A percentile compares a stretch with the other conserved stretches of the same genome.
phyloP scores from a whole-genome alignment of 257 asterid genomes.

The Nicotiana knightiana region DNA sequence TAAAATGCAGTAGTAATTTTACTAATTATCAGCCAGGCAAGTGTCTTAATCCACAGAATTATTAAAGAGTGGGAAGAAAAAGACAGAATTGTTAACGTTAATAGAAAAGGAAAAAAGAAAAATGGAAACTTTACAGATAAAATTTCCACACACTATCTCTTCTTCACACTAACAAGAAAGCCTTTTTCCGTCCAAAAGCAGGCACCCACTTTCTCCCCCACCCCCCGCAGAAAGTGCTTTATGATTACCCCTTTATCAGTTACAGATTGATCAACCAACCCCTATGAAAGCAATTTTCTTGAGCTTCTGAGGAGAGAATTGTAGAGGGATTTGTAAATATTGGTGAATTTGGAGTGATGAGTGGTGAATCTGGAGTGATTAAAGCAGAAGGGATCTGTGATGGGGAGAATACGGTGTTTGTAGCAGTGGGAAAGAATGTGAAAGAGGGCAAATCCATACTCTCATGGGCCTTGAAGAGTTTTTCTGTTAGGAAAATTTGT shows the following conservation, averaged over 20 bases:
- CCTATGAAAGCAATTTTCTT: background rate
- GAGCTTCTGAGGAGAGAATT: background rate
- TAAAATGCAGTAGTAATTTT: background rate
- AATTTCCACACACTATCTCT: background rate
- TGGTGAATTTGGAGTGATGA: conserved; percentile 21
- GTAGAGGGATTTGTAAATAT: background rate
- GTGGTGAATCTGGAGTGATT: conserved; percentile 40
- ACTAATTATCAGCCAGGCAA: background rate
- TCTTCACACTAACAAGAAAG: background rate
- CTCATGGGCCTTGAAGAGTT: conserved; percentile 51
- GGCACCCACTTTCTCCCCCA: background rate
- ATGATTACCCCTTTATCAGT: background rate
- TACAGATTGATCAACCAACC: background rate
- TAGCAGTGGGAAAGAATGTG: conserved; percentile 72
- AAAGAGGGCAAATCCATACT: conserved; percentile 61
- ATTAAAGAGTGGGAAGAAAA: background rate
- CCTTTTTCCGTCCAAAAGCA: background rate
- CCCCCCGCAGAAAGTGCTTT: background rate
- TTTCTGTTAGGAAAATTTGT: conserved; percentile 43
- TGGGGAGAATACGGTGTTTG: conserved; percentile 38
- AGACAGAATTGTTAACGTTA: background rate
- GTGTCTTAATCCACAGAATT: background rate
- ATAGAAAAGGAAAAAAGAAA: background rate
- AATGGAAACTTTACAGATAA: background rate
- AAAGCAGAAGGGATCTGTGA: conserved; percentile 26